A percentile compares a stretch with the other conserved stretches of the same genome.
phyloP scores from a whole-genome alignment of 805 yeast genomes.

The Candida cerambycidarum region DNA sequence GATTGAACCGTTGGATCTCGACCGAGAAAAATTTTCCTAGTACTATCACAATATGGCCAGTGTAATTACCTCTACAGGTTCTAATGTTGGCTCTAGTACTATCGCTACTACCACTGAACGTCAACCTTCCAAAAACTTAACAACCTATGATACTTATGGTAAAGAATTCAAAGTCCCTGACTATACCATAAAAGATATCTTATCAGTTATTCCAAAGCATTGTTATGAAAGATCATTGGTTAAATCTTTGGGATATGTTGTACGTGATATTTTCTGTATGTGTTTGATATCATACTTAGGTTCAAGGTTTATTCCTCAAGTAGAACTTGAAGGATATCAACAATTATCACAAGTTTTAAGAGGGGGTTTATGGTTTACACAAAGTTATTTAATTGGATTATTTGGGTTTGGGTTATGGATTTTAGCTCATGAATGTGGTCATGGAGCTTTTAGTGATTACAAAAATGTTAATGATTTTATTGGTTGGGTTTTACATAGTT shows the following conservation, averaged over 20 bases:
- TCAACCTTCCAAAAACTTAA: background rate
- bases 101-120: background rate
- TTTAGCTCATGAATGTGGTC: slow-evolving; percentile 66
- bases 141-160: slow-evolving; percentile 52
- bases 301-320: slow-evolving; percentile 41
- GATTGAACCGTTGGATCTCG: background rate
- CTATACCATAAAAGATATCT: slow-evolving; percentile 56
- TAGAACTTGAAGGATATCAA: slow-evolving; percentile 24
- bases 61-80: slow-evolving; percentile 1
- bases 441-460: slow-evolving; percentile 59
- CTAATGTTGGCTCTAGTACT: background rate
- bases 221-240: slow-evolving; percentile 56
- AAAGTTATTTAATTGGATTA: slow-evolving; percentile 51
- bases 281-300: slow-evolving; percentile 42
- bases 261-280: slow-evolving; percentile 52
- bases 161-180: slow-evolving; percentile 60
- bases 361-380: slow-evolving; percentile 48
- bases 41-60: background rate
- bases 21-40: slow-evolving; percentile 1
- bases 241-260: slow-evolving; percentile 51
- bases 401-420: slow-evolving; percentile 63
- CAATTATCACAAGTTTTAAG: slow-evolving; percentile 5
- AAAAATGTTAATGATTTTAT: slow-evolving; percentile 51
- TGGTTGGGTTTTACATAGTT: slow-evolving; percentile 64
- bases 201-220: slow-evolving; percentile 58